Conservation (phyloP, 345 rosid species). For the Streptanthus diversifolius region DNA sequence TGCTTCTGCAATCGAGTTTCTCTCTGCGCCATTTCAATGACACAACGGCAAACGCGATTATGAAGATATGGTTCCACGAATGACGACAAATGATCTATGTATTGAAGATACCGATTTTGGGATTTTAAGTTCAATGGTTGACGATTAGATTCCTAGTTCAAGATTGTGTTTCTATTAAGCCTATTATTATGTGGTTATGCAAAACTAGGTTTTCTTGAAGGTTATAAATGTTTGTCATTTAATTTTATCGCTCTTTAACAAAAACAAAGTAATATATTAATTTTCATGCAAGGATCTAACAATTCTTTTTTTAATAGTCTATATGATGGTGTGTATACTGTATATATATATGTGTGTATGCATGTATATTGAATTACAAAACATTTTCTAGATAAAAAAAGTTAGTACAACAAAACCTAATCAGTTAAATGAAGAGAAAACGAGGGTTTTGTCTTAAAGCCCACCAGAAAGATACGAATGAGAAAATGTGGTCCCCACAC, state of each 20-base stretch:
- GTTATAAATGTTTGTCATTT: neutral
- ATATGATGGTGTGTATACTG: neutral
- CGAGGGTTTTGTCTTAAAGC: constrained; percentile 41
- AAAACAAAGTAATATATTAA: neutral
- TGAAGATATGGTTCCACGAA: neutral
- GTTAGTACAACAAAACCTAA: constrained; percentile 34
- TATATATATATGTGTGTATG: neutral
- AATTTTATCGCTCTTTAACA: neutral
- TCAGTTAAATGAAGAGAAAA: constrained; percentile 31
- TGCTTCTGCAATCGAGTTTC: neutral
- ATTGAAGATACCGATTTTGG: neutral
- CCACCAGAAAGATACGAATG: constrained; percentile 36
- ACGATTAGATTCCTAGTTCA: neutral
- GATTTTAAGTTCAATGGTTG: neutral
- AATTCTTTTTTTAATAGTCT: neutral
- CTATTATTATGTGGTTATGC: neutral
- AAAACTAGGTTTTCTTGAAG: neutral
- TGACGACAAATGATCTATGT: neutral
- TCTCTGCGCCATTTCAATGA: neutral
- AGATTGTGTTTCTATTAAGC: neutral
- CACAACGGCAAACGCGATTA: neutral
- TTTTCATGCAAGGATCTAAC: neutral
- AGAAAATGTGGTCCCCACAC: constrained; percentile 35
- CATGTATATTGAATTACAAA: neutral
- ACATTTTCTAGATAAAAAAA: neutral